Conservation (phyloP, 1,139 yeast species). For the Magnusiomyces sp. region DNA sequence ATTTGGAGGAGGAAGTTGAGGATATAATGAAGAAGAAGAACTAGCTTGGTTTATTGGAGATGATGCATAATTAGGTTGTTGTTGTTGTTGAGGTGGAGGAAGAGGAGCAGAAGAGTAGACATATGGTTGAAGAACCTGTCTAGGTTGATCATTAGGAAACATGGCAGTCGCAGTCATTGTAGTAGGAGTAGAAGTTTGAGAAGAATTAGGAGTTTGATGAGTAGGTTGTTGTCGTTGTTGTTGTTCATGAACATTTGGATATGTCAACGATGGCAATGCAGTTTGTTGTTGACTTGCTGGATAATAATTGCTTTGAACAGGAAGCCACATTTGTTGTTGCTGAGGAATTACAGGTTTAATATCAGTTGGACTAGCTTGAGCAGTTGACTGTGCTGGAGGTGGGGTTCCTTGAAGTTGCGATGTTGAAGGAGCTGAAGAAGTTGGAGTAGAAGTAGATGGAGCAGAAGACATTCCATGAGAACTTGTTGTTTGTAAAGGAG, state of each 20-base stretch:
- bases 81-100: not conserved
- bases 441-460: no score
- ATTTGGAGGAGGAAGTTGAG: slow-evolving; percentile 1
- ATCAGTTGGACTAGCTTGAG: no score
- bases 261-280: not conserved
- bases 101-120: not conserved
- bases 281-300: not conserved
- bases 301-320: slow-evolving; percentile 3
- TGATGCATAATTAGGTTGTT: not conserved
- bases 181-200: not conserved
- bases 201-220: not conserved
- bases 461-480: no score
- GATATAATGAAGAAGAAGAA: not conserved
- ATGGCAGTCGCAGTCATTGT: no score
- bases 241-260: not conserved
- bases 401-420: slow-evolving; percentile 13
- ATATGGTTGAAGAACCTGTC: not conserved
- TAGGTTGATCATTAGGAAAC: no score
- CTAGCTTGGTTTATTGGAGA: not conserved
- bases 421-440: no score
- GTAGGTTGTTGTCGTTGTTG: not conserved
- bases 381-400: slow-evolving; percentile 7
- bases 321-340: slow-evolving; percentile 9
- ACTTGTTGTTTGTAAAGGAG: no score
- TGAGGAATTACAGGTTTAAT: no score